Conservation (phyloP, 2,329 filamentous ascomycete species). For the Pyrenophora tritici-repentis region DNA sequence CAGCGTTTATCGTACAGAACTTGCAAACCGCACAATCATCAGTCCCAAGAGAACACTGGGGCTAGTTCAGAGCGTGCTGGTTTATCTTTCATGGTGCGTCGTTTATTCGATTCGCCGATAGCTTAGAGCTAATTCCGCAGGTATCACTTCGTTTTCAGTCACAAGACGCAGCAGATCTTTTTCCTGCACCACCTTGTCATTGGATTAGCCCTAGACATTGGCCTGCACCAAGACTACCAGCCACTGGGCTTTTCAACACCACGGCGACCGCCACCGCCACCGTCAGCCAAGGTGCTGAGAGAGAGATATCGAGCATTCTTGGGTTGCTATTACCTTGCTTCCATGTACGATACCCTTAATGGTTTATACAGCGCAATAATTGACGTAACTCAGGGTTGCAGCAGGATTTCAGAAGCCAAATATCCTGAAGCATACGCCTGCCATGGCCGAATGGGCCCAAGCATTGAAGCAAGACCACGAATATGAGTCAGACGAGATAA, state of each 20-base stretch:
- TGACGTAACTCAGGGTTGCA: constrained; percentile 28
- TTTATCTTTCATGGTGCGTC: constrained; percentile 41
- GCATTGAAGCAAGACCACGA: constrained; percentile 26
- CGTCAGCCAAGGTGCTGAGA: constrained; percentile 21
- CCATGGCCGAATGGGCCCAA: constrained; percentile 36
- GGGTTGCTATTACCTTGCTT: constrained; percentile 43
- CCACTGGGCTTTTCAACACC: constrained; percentile 18
- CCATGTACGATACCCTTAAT: constrained; percentile 24
- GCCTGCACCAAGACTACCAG: constrained; percentile 30
- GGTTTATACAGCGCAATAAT: neutral
- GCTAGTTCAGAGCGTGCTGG: constrained; percentile 40
- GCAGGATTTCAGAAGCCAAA: constrained; percentile 40
- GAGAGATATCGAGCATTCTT: constrained; percentile 40
- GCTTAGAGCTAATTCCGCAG: constrained; percentile 18
- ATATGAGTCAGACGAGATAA: constrained; percentile 32
- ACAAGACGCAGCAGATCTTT: constrained; percentile 44
- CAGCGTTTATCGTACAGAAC: constrained; percentile 31
- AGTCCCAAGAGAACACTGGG: constrained; percentile 33
- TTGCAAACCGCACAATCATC: constrained; percentile 43
- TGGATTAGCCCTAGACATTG: constrained; percentile 41
- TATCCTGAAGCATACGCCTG: constrained; percentile 33
- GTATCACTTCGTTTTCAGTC: constrained; percentile 45
- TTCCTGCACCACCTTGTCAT: constrained; percentile 40
- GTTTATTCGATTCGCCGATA: neutral
- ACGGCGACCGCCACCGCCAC: constrained; percentile 16